Evolutionary conservation across 805 yeast genomes (phyloP).

Genomic region (Metschnikowia proteae): DNA sequence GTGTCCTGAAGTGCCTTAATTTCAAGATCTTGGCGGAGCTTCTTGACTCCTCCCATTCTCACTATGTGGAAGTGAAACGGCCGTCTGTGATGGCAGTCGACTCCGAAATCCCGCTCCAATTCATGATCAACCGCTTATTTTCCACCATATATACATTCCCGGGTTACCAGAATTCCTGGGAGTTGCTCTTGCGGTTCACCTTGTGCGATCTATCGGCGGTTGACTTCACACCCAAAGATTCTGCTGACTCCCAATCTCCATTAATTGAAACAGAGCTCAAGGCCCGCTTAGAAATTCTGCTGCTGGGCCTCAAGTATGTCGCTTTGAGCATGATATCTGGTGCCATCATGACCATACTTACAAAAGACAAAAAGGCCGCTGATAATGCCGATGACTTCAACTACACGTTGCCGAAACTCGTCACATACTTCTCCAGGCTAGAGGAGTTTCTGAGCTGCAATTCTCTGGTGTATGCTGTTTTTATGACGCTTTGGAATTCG

Average conservation of each 20-base stretch:
- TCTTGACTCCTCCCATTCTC: slow-evolving; percentile 11
- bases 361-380: slow-evolving; percentile 21
- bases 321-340: slow-evolving; percentile 43
- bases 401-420: slow-evolving; percentile 20
- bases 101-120: slow-evolving; percentile 1
- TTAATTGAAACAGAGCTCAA: slow-evolving; percentile 29
- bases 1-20: slow-evolving; percentile 21
- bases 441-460: slow-evolving; percentile 23
- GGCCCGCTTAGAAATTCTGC: slow-evolving; percentile 24
- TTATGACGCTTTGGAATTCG: slow-evolving; percentile 26
- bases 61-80: slow-evolving; percentile 6
- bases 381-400: slow-evolving; percentile 14
- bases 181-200: slow-evolving; percentile 37
- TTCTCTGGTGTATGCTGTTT: slow-evolving; percentile 16
- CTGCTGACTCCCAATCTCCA: slow-evolving; percentile 12
- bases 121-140: slow-evolving; percentile 20
- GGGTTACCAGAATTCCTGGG: slow-evolving; percentile 33
- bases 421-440: slow-evolving; percentile 23
- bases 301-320: slow-evolving; percentile 19
- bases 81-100: not conserved
- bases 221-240: slow-evolving; percentile 15
- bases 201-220: slow-evolving; percentile 43
- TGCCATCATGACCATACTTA: slow-evolving; percentile 26
- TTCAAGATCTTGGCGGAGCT: slow-evolving; percentile 19
- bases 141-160: slow-evolving; percentile 33